Evolutionary conservation across 2,329 filamentous ascomycete species (phyloP), one percentile per base, ranked within the genome.

Genomic region (Corinectria fuckeliana): DNA sequence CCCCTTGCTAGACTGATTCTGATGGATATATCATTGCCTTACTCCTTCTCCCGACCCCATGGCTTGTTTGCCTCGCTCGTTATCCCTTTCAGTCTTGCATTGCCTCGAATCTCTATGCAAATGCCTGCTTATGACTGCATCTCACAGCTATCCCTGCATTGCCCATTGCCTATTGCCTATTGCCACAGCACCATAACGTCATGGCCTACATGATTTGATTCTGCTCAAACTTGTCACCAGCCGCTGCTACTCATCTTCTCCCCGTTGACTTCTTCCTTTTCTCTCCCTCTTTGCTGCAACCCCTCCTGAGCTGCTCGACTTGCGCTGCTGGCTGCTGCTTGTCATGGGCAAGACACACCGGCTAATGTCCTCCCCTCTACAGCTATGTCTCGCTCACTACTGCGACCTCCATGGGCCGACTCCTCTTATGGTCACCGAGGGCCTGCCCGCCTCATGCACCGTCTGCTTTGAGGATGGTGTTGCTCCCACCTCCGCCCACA

Each of bases 341-440:
- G 47, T 34, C 50, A 75, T 76, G 73, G 69, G 65, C 52, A 68
- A 67, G 63, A 62, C 67, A 59, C 56, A 48, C 42, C 53, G 58
- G 68, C 76, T 78, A 72, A 78, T 74, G 55, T 63, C 68, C 20
- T 63, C 68, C 20, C 59, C 63, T 61, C 58, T 86, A 58, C 83
- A 90, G 87, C 78, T 90, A 72, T 89, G 86, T 73, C 81, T 90
- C 68, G 88, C 88, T 69, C 87, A 90, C 74, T 90, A 89, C 72
- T 90, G 88, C 80, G 88, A 90, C 74, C 81, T 85, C 63, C 88
- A 90, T 76, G 88, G 88, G 62, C 88, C 88, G 48, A 90, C 87
- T 45, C 87, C 87, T 49, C 75, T 90, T 58, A 88, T 90, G 84
- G 87, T 89, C 69, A 90, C 88, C 32, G 87, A 90, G 72, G 87